Conservation (phyloP, 179 eudicot genomes). For the Silene vulgaris region DNA sequence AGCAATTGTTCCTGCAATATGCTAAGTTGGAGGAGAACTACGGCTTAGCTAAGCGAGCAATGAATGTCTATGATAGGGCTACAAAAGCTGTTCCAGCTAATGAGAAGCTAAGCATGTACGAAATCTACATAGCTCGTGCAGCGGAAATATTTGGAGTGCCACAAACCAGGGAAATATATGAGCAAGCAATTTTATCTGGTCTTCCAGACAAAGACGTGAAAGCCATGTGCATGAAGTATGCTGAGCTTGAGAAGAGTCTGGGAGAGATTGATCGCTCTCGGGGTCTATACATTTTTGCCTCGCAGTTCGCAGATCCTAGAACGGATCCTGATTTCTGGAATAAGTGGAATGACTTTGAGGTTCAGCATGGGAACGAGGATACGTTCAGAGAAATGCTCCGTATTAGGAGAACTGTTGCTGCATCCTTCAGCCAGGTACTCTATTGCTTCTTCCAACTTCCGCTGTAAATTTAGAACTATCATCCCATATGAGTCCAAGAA, state of each 20-base stretch:
- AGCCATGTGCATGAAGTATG: slow-evolving; percentile 78
- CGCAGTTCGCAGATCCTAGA: slow-evolving; percentile 76
- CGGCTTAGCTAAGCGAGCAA: slow-evolving; percentile 87
- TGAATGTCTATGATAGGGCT: slow-evolving; percentile 88
- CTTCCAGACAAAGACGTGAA: slow-evolving; percentile 90
- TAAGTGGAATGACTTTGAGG: slow-evolving; percentile 89
- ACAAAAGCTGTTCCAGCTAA: slow-evolving; percentile 79
- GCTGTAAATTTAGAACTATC: background rate
- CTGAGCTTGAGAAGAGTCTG: slow-evolving; percentile 88
- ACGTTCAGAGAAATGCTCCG: slow-evolving; percentile 91
- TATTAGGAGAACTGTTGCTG: slow-evolving; percentile 70
- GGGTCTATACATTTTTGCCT: slow-evolving; percentile 53
- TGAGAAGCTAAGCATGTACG: slow-evolving; percentile 90
- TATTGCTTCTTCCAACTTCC: background rate
- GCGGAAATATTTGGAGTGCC: slow-evolving; percentile 93
- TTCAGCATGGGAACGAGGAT: slow-evolving; percentile 90
- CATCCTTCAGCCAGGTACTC: slow-evolving; percentile 72
- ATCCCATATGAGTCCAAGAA: no score
- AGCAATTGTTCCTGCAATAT: slow-evolving; percentile 73
- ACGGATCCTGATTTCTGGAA: slow-evolving; percentile 78
- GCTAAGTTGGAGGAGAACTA: slow-evolving; percentile 84
- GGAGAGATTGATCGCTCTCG: slow-evolving; percentile 97
- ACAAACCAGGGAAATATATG: slow-evolving; percentile 76
- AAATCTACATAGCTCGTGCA: slow-evolving; percentile 83
- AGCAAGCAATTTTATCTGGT: slow-evolving; percentile 81